Conservation (phyloP, 1,284 basidiomycete species). For the Malassezia arunalokei region DNA sequence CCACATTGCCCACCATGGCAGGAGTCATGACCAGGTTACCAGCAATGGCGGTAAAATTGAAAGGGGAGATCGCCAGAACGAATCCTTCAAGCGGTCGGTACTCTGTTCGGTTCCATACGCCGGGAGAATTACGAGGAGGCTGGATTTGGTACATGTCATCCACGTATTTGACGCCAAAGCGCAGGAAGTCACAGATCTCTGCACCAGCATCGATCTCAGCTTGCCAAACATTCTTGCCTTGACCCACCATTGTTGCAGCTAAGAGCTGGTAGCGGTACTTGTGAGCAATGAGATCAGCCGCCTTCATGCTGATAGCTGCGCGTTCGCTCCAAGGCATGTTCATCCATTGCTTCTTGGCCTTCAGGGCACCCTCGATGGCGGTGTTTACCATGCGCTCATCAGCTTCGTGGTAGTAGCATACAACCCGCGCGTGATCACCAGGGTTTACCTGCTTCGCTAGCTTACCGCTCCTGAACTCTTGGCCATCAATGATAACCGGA, state of each 20-base stretch:
- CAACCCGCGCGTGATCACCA: slow-evolving; percentile 55
- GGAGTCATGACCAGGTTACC: slow-evolving; percentile 53
- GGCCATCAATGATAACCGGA: slow-evolving; percentile 81
- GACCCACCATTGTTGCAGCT: slow-evolving; percentile 93
- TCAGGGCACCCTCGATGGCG: slow-evolving; percentile 78
- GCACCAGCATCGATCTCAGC: slow-evolving; percentile 98
- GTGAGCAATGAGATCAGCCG: slow-evolving; percentile 67
- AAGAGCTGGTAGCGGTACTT: slow-evolving; percentile 87
- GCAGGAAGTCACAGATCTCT: slow-evolving; percentile 85
- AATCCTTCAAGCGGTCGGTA: slow-evolving; percentile 95
- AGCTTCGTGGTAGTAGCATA: slow-evolving; percentile 82
- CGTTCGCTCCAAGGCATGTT: slow-evolving; percentile 87
- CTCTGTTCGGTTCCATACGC: slow-evolving; percentile 92
- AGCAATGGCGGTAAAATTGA: slow-evolving; percentile 62
- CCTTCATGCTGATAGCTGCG: slow-evolving; percentile 90
- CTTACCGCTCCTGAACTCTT: slow-evolving; percentile 71
- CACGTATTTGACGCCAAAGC: slow-evolving; percentile 92
- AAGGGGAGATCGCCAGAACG: slow-evolving; percentile 89
- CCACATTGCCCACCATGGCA: slow-evolving; percentile 85
- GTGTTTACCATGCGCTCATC: slow-evolving; percentile 55
- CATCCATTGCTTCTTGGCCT: slow-evolving; percentile 80
- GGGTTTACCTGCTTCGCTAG: slow-evolving; percentile 49
- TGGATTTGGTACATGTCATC: slow-evolving; percentile 87
- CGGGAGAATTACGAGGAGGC: slow-evolving; percentile 70
- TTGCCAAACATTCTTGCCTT: slow-evolving; percentile 99